phyloP scores from a whole-genome alignment of 2,329 filamentous ascomycete genomes.

The Calonectria pseudoreteaudii region DNA sequence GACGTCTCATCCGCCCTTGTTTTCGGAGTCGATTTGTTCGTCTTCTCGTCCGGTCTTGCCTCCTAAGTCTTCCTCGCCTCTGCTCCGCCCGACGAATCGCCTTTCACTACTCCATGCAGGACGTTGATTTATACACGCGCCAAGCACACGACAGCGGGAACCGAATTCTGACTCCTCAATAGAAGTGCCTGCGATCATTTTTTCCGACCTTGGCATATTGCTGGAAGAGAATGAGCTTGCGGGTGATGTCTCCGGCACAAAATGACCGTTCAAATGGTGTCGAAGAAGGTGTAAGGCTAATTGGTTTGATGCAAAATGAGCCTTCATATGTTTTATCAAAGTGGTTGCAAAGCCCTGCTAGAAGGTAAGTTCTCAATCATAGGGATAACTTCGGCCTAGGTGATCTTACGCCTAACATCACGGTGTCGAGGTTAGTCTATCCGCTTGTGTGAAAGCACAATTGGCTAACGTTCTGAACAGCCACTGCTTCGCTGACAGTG shows the following conservation, averaged over 20 bases:
- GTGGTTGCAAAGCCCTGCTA: background rate
- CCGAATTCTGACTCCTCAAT: background rate
- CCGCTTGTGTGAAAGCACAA: rapidly evolving
- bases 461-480: background rate
- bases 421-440: background rate
- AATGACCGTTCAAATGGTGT: background rate
- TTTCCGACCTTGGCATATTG: background rate
- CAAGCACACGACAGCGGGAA: background rate
- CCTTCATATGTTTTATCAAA: background rate
- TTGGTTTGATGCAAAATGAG: background rate
- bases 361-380: background rate
- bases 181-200: background rate
- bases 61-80: background rate
- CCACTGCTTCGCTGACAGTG: background rate
- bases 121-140: background rate
- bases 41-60: background rate
- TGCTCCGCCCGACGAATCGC: background rate
- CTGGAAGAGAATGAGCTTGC: background rate
- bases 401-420: background rate
- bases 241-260: background rate
- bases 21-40: background rate
- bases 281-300: background rate
- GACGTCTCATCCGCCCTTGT: background rate
- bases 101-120: background rate
- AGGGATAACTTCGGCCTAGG: background rate